Base-by-base conservation (phyloP, 2,329 filamentous ascomycete species). In the Fusarium sp. region DNA sequence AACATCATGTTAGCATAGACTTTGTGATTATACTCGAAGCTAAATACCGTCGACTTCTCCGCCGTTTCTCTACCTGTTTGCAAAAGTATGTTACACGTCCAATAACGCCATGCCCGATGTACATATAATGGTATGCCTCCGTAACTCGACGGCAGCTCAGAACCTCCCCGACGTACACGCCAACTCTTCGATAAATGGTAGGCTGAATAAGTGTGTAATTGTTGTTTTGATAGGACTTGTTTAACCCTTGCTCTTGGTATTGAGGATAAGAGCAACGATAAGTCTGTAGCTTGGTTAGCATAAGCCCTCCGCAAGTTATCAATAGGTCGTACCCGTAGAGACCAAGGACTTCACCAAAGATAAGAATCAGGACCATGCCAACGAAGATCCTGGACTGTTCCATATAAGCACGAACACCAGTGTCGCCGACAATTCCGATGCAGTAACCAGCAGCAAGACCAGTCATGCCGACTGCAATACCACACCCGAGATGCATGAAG, bases 341-440 rank as follows among this genome's bases (percentile, higher is more conserved):
- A 81, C 96, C 96, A 80, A 99, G 81, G 20, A 99, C 96, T 86
- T 99, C 96, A 62, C 94, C 96, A 80, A 99, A 99, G 89, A 99
- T 99, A 71, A 98, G 88, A 75, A 98, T 98, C 77, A 99, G 85
- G 49, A 99, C 95, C 96, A 98, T 98, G 82, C 96, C 96, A 53
- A 99, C 96, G 77, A 98, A 99, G 73, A 99, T 92, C 71, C 95
- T 90, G 53, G 93, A 97, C 83, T 99, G 96, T 78, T 94, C 90
- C 94, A 99, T 97, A 85, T 97, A 98, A 62, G 94, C 91, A 76
- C 96, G 91, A 57, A 98, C 95, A 67, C 96, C 95, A 83, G 91
- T 92, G 84, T 99, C 97, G 74, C 96, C 96, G 26, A 99, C 95
- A 69, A 97, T 89, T 60, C 96, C 96, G 81, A 99, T 99, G 65